These are phyloP conservation scores for Komagataella pastoris DNA, from an alignment of 805 yeast species.

Conservation along the genomic window DNA sequence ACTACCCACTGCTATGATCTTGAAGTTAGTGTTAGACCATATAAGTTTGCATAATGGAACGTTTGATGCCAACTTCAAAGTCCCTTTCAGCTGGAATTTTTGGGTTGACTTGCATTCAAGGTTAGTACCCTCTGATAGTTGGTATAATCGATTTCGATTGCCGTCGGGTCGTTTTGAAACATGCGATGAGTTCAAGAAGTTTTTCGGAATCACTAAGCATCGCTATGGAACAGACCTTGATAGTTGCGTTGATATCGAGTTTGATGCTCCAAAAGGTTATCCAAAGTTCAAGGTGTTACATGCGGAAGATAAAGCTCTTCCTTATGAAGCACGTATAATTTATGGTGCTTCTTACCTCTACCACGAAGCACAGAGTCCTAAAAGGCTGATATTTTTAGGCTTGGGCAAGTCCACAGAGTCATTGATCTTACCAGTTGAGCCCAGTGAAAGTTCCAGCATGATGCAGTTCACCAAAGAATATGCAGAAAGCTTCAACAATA, in stretches of 20 bases:
- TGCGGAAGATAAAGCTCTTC: constrained; percentile 11
- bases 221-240: neutral
- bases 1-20: constrained; percentile 17
- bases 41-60: constrained; percentile 7
- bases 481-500: neutral
- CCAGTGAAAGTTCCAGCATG: neutral
- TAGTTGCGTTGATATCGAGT: constrained; percentile 2
- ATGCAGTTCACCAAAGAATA: neutral
- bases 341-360: constrained; percentile 21
- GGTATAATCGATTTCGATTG: constrained; percentile 2
- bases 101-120: constrained; percentile 15
- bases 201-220: constrained; percentile 3
- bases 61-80: constrained; percentile 10
- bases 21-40: constrained; percentile 7
- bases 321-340: constrained; percentile 17
- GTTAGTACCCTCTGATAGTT: constrained; percentile 5
- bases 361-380: constrained; percentile 17
- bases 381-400: constrained; percentile 19
- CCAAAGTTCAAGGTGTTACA: constrained; percentile 12
- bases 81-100: constrained; percentile 20
- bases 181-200: constrained; percentile 9
- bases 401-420: constrained; percentile 11
- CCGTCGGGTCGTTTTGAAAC: neutral
- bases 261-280: constrained; percentile 1
- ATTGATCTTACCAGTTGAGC: constrained; percentile 11